Evolutionary conservation across 2,329 filamentous ascomycete species (phyloP).

Genomic region (Rutstroemia sp.): DNA sequence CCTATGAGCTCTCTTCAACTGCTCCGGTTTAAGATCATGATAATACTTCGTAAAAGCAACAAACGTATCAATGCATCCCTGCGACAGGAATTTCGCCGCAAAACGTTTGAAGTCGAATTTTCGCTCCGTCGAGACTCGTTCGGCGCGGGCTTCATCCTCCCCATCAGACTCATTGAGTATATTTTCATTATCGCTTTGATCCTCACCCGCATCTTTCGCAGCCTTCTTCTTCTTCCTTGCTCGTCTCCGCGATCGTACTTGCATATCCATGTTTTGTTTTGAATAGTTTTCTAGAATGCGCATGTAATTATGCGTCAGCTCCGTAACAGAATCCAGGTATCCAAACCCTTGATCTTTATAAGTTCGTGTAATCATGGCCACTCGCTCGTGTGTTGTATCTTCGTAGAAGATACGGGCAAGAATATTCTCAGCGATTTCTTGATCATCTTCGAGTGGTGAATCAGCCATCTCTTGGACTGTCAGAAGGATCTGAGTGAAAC

Average conservation of each 20-base stretch:
- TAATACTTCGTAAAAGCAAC: constrained; percentile 74
- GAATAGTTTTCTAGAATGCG: constrained; percentile 89
- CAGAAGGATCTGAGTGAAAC: constrained; percentile 88
- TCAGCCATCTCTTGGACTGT: constrained; percentile 90
- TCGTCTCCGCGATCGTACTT: constrained; percentile 75
- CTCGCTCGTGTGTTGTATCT: constrained; percentile 82
- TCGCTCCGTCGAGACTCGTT: constrained; percentile 68
- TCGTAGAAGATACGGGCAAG: constrained; percentile 98
- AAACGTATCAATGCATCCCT: constrained; percentile 85
- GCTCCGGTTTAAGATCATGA: constrained; percentile 66
- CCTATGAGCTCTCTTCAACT: constrained; percentile 85
- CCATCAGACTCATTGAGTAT: constrained; percentile 60
- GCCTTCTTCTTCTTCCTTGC: constrained; percentile 67
- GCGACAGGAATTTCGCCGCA: constrained; percentile 69
- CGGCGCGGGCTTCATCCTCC: constrained; percentile 66
- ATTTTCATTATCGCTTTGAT: constrained; percentile 38
- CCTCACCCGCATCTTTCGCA: constrained; percentile 37
- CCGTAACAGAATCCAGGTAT: constrained; percentile 86
- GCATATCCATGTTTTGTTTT: constrained; percentile 89
- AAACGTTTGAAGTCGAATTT: constrained; percentile 93
- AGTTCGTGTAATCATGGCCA: constrained; percentile 71
- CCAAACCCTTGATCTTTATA: constrained; percentile 93
- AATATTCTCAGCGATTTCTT: constrained; percentile 97
- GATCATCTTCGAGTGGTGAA: constrained; percentile 80
- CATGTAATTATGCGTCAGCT: constrained; percentile 84